Base-by-base conservation (phyloP, 2,329 filamentous ascomycete species). In the Beauveria pseudobassiana region DNA sequence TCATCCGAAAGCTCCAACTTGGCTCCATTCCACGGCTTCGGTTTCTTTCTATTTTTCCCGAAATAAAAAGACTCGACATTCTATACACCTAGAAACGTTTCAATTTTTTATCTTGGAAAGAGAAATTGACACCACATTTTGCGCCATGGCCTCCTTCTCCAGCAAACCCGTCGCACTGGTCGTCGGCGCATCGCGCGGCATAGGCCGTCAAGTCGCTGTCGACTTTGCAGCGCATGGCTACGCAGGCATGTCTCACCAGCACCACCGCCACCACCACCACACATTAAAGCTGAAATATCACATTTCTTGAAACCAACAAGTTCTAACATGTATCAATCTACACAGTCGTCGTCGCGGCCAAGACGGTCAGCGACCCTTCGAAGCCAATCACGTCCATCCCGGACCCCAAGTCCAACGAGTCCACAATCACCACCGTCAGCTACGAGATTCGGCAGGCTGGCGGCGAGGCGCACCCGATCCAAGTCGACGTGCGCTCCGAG, bases 401-500 rank as follows among this genome's bases (percentile, higher is more conserved):
- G 2, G 80, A 91, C 68, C 89, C 90, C 16, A 93, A 93, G 74
- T 92, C 89, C 2, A 72, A 79, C 0, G 73, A 83, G 55, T 93
- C 89, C 18, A 95, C 90, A 28, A 91, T 95, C 75, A 90, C 81
- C 72, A 95, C 91, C 1, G 91, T 95, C 45, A 84, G 82, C 63
- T 84, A 85, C 49, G 90, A 96, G 71, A 93, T 95, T 67, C 76
- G 70, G 20, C 80, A 85, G 63, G 77, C 82, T 0, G 87, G 87
- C 45, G 86, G 86, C 48, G 77, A 80, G 9, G 88, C 89, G 0
- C 81, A 81, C 1, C 84, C 90, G 5, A 77, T 93, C 22, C 75
- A 82, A 7, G 88, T 91, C 8, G 90, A 96, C 69, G 87, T 88
- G 0, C 82, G 90, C 58, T 78, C 85, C 66, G 78, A 79, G n/a